Conservation (phyloP, 1,284 basidiomycete species). For the Malassezia pachydermatis region DNA sequence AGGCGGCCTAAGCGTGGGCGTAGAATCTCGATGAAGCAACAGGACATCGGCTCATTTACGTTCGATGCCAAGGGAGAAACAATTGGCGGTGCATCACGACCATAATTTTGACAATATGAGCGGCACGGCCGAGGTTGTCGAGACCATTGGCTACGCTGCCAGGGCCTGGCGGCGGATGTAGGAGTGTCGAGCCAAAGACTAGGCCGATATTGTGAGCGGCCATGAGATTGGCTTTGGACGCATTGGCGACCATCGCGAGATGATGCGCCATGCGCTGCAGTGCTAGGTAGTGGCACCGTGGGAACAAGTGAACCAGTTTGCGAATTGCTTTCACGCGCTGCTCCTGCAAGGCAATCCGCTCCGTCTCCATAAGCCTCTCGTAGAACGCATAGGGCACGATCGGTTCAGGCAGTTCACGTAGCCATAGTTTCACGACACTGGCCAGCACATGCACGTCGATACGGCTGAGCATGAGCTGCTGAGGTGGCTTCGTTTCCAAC, state of each 20-base stretch:
- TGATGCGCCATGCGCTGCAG: constrained; percentile 38
- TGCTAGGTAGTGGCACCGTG: constrained; percentile 37
- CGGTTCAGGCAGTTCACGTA: constrained; percentile 46
- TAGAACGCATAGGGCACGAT: constrained; percentile 43
- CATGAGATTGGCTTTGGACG: constrained; percentile 41
- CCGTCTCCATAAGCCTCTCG: constrained; percentile 38
- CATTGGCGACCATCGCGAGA: constrained; percentile 35
- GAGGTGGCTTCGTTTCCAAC: constrained; percentile 27
- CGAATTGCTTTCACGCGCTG: constrained; percentile 40
- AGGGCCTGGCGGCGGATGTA: constrained; percentile 39
- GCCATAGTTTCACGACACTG: constrained; percentile 43
- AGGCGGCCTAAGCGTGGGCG: too few species aligned
- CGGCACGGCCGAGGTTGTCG: constrained; percentile 41
- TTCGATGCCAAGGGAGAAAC: too few species aligned
- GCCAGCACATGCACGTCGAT: constrained; percentile 44
- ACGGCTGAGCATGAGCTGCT: constrained; percentile 26
- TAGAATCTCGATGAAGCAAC: too few species aligned
- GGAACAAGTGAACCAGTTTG: constrained; percentile 39
- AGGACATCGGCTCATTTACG: too few species aligned
- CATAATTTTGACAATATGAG: constrained; percentile 46
- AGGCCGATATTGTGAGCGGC: constrained; percentile 44
- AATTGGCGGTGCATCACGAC: constrained; percentile 31
- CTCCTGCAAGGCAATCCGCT: constrained; percentile 33
- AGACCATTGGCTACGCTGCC: constrained; percentile 30
- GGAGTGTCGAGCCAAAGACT: constrained; percentile 45